phyloP scores from a whole-genome alignment of 1,284 basidiomycete species.

The Amylostereum chailletii region DNA sequence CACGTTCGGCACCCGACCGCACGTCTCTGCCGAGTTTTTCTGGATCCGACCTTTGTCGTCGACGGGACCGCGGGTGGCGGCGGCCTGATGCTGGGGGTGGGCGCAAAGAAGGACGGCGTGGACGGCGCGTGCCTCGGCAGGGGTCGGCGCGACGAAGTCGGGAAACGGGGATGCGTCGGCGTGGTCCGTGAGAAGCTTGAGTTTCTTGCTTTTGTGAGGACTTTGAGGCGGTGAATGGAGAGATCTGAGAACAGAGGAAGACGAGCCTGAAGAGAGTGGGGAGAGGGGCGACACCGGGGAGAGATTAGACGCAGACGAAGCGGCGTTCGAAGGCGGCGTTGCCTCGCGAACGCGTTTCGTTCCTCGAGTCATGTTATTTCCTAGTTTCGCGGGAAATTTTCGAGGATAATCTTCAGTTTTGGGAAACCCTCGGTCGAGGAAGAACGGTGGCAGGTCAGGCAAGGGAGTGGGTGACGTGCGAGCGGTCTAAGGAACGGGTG shows the following conservation, averaged over 20 bases:
- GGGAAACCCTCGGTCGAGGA: too few species aligned
- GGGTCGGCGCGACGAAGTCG: constrained; percentile 1
- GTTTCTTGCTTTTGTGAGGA: constrained; percentile 1
- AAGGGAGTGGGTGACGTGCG: too few species aligned
- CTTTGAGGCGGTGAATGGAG: background rate
- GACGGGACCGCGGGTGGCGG: constrained; percentile 11
- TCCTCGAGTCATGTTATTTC: background rate
- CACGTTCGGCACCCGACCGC: constrained; percentile 53
- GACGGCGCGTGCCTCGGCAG: constrained; percentile 13
- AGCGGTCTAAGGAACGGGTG: too few species aligned
- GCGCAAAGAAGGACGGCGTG: constrained; percentile 20
- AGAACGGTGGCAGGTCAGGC: too few species aligned
- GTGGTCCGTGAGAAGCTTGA: constrained; percentile 3
- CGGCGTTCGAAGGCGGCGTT: background rate
- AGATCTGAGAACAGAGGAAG: background rate
- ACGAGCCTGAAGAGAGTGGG: background rate
- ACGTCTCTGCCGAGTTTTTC: constrained; percentile 39
- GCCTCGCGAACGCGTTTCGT: background rate
- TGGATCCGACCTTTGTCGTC: constrained; percentile 7
- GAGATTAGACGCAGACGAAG: background rate
- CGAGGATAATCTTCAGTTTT: too few species aligned
- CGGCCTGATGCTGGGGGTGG: constrained; percentile 20
- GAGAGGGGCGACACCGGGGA: too few species aligned
- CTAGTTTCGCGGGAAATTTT: too few species aligned
- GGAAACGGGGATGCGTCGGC: constrained; percentile 5